Evolutionary conservation across 495 filamentous ascomycete genomes (phyloP).

Genomic region (Lentithecium fluviatile): DNA sequence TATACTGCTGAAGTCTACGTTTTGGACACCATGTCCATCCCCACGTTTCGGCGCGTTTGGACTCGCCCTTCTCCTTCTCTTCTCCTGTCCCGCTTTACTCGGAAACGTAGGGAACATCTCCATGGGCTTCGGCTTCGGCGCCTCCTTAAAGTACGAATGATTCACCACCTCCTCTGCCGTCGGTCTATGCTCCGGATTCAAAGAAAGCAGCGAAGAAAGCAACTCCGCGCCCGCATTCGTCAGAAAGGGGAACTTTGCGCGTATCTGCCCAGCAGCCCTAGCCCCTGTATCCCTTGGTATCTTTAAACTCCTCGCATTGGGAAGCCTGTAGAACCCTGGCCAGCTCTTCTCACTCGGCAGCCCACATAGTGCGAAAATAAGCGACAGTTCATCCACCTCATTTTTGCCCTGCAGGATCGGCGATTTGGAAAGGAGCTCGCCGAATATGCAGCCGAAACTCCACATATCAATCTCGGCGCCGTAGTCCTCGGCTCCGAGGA

Average conservation of each 20-base stretch:
- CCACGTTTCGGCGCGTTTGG: constrained; percentile 87
- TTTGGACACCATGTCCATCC: constrained; percentile 61
- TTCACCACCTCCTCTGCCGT: constrained; percentile 67
- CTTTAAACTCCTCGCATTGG: constrained; percentile 83
- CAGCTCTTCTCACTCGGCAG: constrained; percentile 83
- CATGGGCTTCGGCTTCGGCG: constrained; percentile 80
- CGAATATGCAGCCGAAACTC: constrained; percentile 96
- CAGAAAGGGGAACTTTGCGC: constrained; percentile 76
- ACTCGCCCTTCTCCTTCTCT: constrained; percentile 65
- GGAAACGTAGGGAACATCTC: constrained; percentile 71
- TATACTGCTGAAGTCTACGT: constrained; percentile 77
- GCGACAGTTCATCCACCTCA: constrained; percentile 78
- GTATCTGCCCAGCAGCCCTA: constrained; percentile 49
- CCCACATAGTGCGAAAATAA: constrained; percentile 87
- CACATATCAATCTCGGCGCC: constrained; percentile 83
- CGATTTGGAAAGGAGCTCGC: constrained; percentile 79
- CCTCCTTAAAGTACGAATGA: constrained; percentile 85
- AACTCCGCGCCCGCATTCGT: constrained; percentile 72
- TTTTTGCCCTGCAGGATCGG: constrained; percentile 85
- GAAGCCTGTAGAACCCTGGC: constrained; percentile 83
- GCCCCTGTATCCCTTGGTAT: constrained; percentile 56
- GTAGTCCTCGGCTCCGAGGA: constrained; percentile 79
- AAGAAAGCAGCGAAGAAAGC: constrained; percentile 64
- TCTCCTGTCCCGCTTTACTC: constrained; percentile 91
- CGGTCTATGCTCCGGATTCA: constrained; percentile 73